These are phyloP conservation scores for Fragaria iinumae DNA, from an alignment of 306 rosid genomes.

Conservation along the genomic window DNA sequence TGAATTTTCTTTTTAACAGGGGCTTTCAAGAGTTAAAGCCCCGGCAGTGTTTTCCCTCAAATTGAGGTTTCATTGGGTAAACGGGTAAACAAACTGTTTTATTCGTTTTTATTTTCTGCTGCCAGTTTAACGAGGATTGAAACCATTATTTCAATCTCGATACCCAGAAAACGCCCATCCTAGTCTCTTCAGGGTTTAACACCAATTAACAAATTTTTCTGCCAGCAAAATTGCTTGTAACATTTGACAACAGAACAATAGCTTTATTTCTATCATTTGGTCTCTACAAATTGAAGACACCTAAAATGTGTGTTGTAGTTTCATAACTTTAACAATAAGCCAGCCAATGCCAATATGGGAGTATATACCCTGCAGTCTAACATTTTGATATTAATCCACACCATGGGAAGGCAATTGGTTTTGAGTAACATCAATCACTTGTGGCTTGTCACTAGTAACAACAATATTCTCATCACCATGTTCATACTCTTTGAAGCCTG, in stretches of 20 bases:
- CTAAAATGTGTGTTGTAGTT: background rate
- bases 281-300: background rate
- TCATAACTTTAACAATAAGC: slow-evolving; percentile 2
- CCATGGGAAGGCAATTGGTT: slow-evolving; percentile 58
- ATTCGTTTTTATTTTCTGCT: too few relatives aligned
- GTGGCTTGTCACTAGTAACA: slow-evolving; percentile 56
- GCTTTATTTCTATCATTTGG: background rate
- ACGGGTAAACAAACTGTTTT: too few relatives aligned
- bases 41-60: too few relatives aligned
- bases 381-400: slow-evolving; percentile 33
- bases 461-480: slow-evolving; percentile 50
- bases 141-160: too few relatives aligned
- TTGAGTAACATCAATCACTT: slow-evolving; percentile 32
- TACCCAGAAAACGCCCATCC: too few relatives aligned
- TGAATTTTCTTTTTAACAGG: too few relatives aligned
- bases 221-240: background rate
- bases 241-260: background rate
- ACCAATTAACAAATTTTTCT: background rate
- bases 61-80: too few relatives aligned
- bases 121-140: too few relatives aligned
- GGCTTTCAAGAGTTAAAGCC: too few relatives aligned
- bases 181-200: background rate
- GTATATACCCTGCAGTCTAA: slow-evolving; percentile 19
- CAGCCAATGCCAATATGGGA: background rate
- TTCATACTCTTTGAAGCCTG: slow-evolving; percentile 67